Evolutionary conservation across 768 basidiomycete species (phyloP).

Genomic region (Phlegmacium glaucopus): DNA sequence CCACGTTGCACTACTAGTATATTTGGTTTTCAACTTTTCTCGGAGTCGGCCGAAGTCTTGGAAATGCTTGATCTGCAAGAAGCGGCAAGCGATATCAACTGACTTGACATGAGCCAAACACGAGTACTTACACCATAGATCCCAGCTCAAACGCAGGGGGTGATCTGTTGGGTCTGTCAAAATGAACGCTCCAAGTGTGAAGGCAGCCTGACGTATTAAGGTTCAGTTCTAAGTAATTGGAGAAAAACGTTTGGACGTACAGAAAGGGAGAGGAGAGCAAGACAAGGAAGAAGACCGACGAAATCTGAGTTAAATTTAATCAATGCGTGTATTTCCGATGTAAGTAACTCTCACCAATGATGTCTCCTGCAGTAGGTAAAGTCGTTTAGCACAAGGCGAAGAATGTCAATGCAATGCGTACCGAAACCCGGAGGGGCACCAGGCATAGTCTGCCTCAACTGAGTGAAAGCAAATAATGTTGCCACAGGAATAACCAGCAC

Average conservation of each 20-base stretch:
- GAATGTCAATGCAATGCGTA: not conserved
- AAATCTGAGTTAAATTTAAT: slow-evolving; percentile 11
- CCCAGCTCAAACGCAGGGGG: slow-evolving; percentile 12
- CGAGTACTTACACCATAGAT: slow-evolving; percentile 17
- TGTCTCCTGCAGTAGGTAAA: slow-evolving; percentile 10
- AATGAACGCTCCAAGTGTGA: slow-evolving; percentile 20
- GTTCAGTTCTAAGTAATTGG: not conserved
- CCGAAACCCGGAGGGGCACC: slow-evolving; percentile 22
- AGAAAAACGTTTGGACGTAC: slow-evolving; percentile 8
- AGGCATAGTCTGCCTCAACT: slow-evolving; percentile 21
- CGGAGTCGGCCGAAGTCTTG: too few relatives aligned
- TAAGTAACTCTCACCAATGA: slow-evolving; percentile 8
- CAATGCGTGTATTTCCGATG: not conserved
- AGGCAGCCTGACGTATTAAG: slow-evolving; percentile 13
- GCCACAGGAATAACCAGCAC: slow-evolving; percentile 25
- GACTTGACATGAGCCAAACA: too few relatives aligned
- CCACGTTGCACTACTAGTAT: too few relatives aligned
- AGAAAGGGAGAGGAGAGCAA: slow-evolving; percentile 19
- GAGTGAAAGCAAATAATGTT: slow-evolving; percentile 23
- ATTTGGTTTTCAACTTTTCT: too few relatives aligned
- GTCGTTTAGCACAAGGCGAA: not conserved
- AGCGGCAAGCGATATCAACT: too few relatives aligned
- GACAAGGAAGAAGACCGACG: slow-evolving; percentile 20
- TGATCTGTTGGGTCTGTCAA: slow-evolving; percentile 17
- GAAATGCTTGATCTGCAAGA: too few relatives aligned